These are phyloP conservation scores for Hypoxylon perforatum DNA, from an alignment of 495 filamentous ascomycete genomes.

Conservation along the genomic window DNA sequence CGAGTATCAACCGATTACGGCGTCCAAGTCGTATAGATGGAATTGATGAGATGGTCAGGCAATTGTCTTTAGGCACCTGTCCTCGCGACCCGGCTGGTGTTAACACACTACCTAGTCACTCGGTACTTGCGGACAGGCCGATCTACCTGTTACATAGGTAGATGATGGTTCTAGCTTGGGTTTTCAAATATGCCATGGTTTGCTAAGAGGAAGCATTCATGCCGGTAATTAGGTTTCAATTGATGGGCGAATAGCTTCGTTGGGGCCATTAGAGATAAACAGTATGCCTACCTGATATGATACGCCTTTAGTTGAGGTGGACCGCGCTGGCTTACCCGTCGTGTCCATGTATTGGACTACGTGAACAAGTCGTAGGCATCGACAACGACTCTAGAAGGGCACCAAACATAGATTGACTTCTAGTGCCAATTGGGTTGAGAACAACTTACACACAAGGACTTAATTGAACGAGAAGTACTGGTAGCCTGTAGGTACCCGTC, in stretches of 20 bases:
- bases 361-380: too few relatives aligned
- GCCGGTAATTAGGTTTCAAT: conserved; percentile 39
- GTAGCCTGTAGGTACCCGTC: background rate
- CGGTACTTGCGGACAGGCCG: conserved; percentile 26
- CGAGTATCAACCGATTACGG: conserved; percentile 13
- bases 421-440: conserved; percentile 21
- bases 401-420: background rate
- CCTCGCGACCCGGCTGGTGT: conserved; percentile 11
- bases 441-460: background rate
- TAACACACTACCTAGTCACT: conserved; percentile 9
- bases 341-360: too few relatives aligned
- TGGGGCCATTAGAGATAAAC: conserved; percentile 26
- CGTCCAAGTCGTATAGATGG: conserved; percentile 10
- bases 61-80: conserved; percentile 35
- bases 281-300: conserved; percentile 2
- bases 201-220: conserved; percentile 22
- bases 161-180: conserved; percentile 4
- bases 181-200: conserved; percentile 13
- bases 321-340: too few relatives aligned
- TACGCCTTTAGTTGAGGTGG: too few relatives aligned
- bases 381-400: too few relatives aligned
- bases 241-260: conserved; percentile 13
- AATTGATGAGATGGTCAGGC: conserved; percentile 30
- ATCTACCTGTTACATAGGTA: conserved; percentile 16
- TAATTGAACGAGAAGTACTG: conserved; percentile 1